Percentiles rank a stretch among this genome's conserved stretches.
Evolutionary conservation across 2,329 filamentous ascomycete genomes (phyloP).

Genomic region (Cladosporium oxysporum): DNA sequence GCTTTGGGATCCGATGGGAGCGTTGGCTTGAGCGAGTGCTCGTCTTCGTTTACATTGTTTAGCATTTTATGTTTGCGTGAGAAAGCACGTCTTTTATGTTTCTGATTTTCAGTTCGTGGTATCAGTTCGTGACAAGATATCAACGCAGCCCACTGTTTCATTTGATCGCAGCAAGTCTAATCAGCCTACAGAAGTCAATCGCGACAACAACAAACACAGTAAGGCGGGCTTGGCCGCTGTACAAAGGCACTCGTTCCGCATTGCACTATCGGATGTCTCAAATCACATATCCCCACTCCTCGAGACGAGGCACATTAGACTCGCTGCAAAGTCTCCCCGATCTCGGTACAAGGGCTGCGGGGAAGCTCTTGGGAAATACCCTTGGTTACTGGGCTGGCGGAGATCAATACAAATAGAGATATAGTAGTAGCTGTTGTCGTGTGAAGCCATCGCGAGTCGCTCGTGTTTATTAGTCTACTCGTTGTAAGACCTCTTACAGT

Average conservation of each 20-base stretch:
- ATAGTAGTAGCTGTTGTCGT: neutral
- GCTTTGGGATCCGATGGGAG: conserved; percentile 46
- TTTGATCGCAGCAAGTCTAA: neutral
- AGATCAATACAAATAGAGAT: neutral
- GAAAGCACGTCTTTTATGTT: neutral
- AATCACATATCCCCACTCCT: neutral
- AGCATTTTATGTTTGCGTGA: neutral
- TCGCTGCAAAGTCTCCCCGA: conserved; percentile 14
- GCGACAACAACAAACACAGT: neutral
- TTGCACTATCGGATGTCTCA: neutral
- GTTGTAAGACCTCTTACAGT: too few species aligned
- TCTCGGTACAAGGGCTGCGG: conserved; percentile 14
- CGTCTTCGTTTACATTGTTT: neutral
- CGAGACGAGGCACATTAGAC: neutral
- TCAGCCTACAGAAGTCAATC: neutral
- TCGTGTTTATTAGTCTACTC: too few species aligned
- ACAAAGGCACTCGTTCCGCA: too few species aligned
- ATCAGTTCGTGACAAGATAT: neutral
- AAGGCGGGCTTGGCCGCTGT: neutral
- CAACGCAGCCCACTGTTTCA: neutral
- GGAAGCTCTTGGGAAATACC: conserved; percentile 12
- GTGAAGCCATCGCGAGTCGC: too few species aligned
- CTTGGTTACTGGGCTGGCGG: neutral
- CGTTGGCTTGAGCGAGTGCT: conserved; percentile 32
- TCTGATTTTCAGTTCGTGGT: neutral